Base-by-base conservation (phyloP, 441 rosid genomes). In the Biscutella laevigata region DNA sequence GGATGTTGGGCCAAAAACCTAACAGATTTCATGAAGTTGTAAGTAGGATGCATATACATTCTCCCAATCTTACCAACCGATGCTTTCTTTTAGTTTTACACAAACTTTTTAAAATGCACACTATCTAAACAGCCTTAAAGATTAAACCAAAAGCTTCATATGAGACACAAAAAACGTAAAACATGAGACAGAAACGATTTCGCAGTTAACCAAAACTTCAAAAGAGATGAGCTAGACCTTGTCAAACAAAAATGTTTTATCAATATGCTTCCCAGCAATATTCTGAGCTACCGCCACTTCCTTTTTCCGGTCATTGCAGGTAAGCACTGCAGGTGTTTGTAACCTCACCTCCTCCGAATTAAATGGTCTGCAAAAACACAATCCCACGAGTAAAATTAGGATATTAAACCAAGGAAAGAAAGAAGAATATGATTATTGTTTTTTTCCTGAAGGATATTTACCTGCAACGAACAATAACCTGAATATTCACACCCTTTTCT, bases 391-490 rank as follows among this genome's bases (percentile, higher is more conserved):
- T 21, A 2, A 41, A 3, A 39, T 64, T 34, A 64, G 14, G 4
- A 36, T 13, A 43, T 41, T 42, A 27, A 27, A 30, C 10, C 43
- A 52, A 25, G 25, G 44, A 40, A 40, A 58, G n/a, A 29, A 5
- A 35, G 7, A 25, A 25, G 7, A 25, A 25, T 1, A 25, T 1
- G 20, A 17, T 17, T 17, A 17, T 17, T 3, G 20, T 17, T 17
- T 17, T n/a, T 17, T 17, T 1, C 20, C 27, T 25, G 1, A 25
- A 25, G 27, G 21, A 59, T 42, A 45, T 64, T 32, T 52, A 91
- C 98, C 98, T 86, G 82, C 99, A 92, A 53, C 99, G 97, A 69
- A 88, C 77, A 22, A 92, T 80, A 28, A 92, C 99, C 69, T 92
- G 99, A 22, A 92, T 89, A 66, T 86, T 92, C 13, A 92, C 99